Evolutionary conservation across 139 green algal genomes (phyloP).

Genomic region (Yamagishiella unicocca): DNA sequence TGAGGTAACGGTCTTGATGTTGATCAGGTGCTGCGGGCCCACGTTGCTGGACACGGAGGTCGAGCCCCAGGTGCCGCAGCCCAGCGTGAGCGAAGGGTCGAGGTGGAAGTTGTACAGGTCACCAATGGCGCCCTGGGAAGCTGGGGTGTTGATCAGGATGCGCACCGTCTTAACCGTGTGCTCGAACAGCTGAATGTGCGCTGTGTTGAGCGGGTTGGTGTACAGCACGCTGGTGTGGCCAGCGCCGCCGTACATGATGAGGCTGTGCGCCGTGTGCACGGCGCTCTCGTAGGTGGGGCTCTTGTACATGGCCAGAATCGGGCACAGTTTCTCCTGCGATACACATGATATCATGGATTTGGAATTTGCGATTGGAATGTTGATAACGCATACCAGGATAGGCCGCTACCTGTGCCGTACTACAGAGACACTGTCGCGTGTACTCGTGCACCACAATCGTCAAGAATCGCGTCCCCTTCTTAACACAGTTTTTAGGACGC

Average conservation of each 20-base stretch:
- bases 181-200: slow-evolving; percentile 65
- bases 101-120: slow-evolving; percentile 85
- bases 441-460: too few species aligned
- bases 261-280: slow-evolving; percentile 59
- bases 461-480: too few species aligned
- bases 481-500: too few species aligned
- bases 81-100: slow-evolving; percentile 80
- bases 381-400: too few species aligned
- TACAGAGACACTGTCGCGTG: too few species aligned
- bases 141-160: slow-evolving; percentile 77
- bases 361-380: too few species aligned
- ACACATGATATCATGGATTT: too few species aligned
- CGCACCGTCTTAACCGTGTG: slow-evolving; percentile 71
- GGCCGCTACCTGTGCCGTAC: too few species aligned
- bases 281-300: slow-evolving; percentile 59
- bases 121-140: slow-evolving; percentile 66
- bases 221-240: slow-evolving; percentile 75
- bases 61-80: slow-evolving; percentile 76
- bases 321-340: slow-evolving; percentile 81
- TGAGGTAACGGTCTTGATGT: slow-evolving; percentile 75
- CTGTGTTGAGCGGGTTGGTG: slow-evolving; percentile 70
- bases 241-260: slow-evolving; percentile 70
- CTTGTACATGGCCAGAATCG: slow-evolving; percentile 69
- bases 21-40: slow-evolving; percentile 77
- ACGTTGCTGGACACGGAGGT: slow-evolving; percentile 79